A percentile compares a stretch with the other conserved stretches of the same genome.
phyloP scores from a whole-genome alignment of 257 asterid species.

The Scutellaria baicalensis region DNA sequence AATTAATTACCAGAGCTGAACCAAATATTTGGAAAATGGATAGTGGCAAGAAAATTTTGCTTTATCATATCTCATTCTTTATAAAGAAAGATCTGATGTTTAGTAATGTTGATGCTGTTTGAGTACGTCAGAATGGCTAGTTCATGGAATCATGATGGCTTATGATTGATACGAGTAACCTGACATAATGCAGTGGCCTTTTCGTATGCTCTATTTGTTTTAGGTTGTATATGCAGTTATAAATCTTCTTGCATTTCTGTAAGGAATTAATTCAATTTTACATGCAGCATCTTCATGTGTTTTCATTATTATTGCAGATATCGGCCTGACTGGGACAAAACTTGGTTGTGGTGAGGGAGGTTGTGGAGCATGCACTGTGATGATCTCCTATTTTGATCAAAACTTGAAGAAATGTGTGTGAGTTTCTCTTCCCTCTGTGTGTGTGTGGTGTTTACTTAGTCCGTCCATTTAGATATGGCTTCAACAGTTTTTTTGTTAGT shows the following conservation, averaged over 20 bases:
- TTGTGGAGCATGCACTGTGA: constrained; percentile 98
- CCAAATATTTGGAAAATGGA: background rate
- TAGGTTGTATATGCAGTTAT: background rate
- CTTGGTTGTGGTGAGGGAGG: constrained; percentile 99
- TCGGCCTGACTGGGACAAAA: constrained; percentile 92
- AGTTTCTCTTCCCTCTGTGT: constrained; percentile 34
- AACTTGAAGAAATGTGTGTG: constrained; percentile 77
- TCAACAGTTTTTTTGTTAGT: background rate
- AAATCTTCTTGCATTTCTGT: background rate
- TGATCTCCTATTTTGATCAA: constrained; percentile 82
- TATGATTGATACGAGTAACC: background rate
- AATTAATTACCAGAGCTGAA: background rate
- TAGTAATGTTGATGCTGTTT: background rate
- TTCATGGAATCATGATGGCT: background rate
- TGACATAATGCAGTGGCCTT: background rate
- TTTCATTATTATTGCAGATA: constrained; percentile 41
- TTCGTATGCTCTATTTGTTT: background rate
- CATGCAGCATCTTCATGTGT: background rate
- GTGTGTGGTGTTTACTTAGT: background rate
- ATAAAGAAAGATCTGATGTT: background rate
- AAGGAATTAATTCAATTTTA: background rate
- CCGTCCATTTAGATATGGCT: background rate
- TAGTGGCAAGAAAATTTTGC: background rate
- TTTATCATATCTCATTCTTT: background rate
- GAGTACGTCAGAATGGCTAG: background rate